phyloP scores from a whole-genome alignment of 148 eudicot species.

The Cornus kousa region DNA sequence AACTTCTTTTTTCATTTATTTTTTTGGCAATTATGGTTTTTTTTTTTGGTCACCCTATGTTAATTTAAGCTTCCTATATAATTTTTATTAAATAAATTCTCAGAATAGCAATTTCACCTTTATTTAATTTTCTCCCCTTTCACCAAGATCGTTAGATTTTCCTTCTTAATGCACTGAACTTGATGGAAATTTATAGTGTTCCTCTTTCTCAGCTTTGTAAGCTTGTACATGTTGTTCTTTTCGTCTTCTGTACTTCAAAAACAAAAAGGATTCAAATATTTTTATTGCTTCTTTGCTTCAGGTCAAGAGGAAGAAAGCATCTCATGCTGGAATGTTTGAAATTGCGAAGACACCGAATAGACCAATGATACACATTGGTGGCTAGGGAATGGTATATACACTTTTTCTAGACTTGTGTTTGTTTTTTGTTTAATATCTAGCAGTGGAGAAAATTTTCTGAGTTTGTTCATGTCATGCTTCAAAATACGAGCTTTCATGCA shows the following conservation, averaged over 20 bases:
- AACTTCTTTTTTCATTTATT: too few species aligned
- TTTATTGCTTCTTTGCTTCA: constrained; percentile 21
- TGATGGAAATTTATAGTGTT: not conserved
- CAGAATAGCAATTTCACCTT: not conserved
- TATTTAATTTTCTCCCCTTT: not conserved
- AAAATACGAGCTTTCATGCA: not conserved
- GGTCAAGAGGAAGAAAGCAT: constrained; percentile 90
- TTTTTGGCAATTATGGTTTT: too few species aligned
- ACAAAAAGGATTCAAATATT: not conserved
- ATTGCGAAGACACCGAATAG: constrained; percentile 86
- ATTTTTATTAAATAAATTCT: not conserved
- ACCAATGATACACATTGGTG: constrained; percentile 99
- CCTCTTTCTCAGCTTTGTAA: not conserved
- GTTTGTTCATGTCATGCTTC: not conserved
- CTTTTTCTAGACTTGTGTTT: constrained; percentile 4
- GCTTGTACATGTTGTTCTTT: not conserved
- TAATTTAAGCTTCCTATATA: not conserved
- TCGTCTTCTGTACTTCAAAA: not conserved
- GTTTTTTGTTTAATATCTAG: not conserved
- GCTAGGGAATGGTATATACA: constrained; percentile 35
- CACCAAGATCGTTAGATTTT: not conserved
- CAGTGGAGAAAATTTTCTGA: not conserved
- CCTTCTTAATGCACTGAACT: not conserved
- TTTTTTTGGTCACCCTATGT: too few species aligned
- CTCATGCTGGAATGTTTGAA: constrained; percentile 99